Conservation (phyloP, 106 monocot species). For the Ottelia alismoides region DNA sequence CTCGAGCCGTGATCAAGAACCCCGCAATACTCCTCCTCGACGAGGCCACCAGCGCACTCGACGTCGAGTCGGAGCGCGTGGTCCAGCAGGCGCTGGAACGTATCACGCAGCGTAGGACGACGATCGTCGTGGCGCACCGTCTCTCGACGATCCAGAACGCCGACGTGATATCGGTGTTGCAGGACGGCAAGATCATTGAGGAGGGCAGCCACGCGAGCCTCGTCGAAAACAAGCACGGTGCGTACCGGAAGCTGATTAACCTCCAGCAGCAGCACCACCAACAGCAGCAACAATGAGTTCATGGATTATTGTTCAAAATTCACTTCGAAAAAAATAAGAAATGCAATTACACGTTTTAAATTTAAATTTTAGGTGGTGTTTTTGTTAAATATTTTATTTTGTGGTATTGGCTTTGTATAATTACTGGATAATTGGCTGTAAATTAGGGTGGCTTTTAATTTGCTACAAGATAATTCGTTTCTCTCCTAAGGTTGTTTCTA, state of each 20-base stretch:
- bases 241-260: conserved; percentile 71
- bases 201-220: conserved; percentile 54
- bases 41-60: conserved; percentile 27
- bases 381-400: too few species aligned
- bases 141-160: conserved; percentile 23
- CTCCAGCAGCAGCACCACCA: conserved; percentile 66
- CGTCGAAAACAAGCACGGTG: conserved; percentile 49
- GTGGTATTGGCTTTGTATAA: too few species aligned
- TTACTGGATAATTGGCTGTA: too few species aligned
- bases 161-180: conserved; percentile 16
- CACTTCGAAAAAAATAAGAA: neutral
- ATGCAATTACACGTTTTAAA: neutral
- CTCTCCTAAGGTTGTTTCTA: too few species aligned
- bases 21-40: conserved; percentile 17
- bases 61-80: conserved; percentile 17
- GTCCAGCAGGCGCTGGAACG: conserved; percentile 23
- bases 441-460: too few species aligned
- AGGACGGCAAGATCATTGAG: conserved; percentile 21
- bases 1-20: conserved; percentile 15
- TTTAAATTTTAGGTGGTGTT: too few species aligned
- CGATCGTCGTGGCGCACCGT: conserved; percentile 21
- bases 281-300: conserved; percentile 24
- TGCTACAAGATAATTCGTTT: too few species aligned
- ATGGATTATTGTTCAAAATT: neutral
- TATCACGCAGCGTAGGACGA: conserved; percentile 15